These are phyloP conservation scores for Fallopia convolvulus DNA, from an alignment of 148 eudicot genomes.

Conservation along the genomic window DNA sequence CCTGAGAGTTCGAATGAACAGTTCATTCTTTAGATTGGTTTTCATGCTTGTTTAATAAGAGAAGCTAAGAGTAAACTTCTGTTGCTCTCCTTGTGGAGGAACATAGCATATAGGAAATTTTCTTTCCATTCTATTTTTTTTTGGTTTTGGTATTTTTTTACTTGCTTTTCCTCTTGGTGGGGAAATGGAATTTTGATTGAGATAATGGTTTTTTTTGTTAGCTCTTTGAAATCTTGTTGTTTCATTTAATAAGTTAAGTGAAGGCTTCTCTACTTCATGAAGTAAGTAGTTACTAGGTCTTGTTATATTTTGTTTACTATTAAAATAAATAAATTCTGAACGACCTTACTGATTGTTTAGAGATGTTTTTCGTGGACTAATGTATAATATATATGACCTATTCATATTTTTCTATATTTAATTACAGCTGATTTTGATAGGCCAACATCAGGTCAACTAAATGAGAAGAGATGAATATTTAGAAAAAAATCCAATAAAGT, in stretches of 20 bases:
- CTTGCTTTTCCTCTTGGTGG: neutral
- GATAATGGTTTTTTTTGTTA: neutral
- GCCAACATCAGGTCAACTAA: neutral
- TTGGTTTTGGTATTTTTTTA: neutral
- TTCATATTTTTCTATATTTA: neutral
- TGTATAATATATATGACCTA: neutral
- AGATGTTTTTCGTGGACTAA: neutral
- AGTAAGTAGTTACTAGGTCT: neutral
- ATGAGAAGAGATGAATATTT: neutral
- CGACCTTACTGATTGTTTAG: no score
- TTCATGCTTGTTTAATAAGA: constrained; percentile 2
- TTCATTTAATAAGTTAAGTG: neutral
- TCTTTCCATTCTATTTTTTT: neutral
- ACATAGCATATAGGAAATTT: neutral
- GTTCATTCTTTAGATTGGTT: neutral
- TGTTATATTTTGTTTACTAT: no score
- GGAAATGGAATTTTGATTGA: constrained; percentile 8
- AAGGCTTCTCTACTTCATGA: neutral
- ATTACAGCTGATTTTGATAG: neutral
- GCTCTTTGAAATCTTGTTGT: neutral
- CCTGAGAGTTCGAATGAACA: neutral
- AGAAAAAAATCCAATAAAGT: neutral
- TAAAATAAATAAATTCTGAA: no score
- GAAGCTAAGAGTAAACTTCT: neutral
- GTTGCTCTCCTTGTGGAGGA: neutral